Base-by-base conservation (phyloP, 2,329 filamentous ascomycete genomes). In the Aaosphaeria pasadenensis region DNA sequence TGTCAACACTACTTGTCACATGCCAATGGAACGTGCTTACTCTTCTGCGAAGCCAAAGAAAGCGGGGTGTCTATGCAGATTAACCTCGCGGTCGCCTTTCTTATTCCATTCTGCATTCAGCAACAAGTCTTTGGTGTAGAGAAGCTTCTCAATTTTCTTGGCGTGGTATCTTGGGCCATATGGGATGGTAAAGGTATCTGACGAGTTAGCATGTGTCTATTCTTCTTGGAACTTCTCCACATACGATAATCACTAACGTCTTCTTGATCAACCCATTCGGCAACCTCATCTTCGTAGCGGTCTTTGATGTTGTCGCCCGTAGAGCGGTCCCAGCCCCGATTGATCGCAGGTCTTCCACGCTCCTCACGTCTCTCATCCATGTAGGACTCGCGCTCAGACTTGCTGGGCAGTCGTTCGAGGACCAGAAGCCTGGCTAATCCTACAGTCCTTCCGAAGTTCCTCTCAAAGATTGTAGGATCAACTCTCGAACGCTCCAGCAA, bases 41-140 rank as follows among this genome's bases (percentile, higher is more conserved):
- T 94, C 45, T 13, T 42, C 40, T 24, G 86, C 83, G 30, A 83
- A 80, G 0, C 90, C 89, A 59, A 95, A 92, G 67, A 95, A 95
- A 9, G 87, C 88, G 3, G 90, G 89, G 59, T 95, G 90, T 2
- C 90, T 82, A 70, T 95, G 90, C 5, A 95, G 75, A 52, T 89
- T 83, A 1, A 91, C 85, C 29, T 85, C 76, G n/a, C 89, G 81
- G 39, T 90, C 85, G 51, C 88, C 84, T 1, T 80, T 76, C 53
- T 86, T 84, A 58, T 94, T 95, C 89, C 90, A 95, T 63, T 95
- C 88, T 0, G 66, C 88, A 58, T 95, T 94, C 13, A 95, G 79
- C 6, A 95, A 76, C 13, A 95, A 68, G 63, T 95, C 90, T 54
- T 88, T 86, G 2, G 86, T 89, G 62, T 89, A 95, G 40, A 91